These are phyloP conservation scores for Aspergillus bertholletiae DNA, from an alignment of 495 filamentous ascomycete genomes.

Conservation along the genomic window DNA sequence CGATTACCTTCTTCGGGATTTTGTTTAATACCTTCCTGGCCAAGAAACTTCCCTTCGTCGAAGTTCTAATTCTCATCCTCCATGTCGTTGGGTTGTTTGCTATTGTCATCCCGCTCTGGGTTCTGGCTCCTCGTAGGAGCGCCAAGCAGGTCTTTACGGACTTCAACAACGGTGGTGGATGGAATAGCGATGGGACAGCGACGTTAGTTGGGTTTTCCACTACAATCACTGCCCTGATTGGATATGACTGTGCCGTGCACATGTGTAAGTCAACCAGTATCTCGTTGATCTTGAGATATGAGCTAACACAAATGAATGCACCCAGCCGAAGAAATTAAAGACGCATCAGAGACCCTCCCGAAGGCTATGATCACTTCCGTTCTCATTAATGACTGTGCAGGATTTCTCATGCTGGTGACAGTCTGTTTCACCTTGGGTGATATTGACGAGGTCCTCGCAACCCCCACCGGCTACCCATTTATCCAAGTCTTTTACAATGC, in stretches of 20 bases:
- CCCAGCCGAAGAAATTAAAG: conserved; percentile 52
- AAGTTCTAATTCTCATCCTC: conserved; percentile 56
- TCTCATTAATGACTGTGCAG: conserved; percentile 55
- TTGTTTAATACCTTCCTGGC: conserved; percentile 55
- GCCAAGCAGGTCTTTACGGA: conserved; percentile 49
- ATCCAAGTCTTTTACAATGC: conserved; percentile 4
- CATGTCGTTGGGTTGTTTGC: conserved; percentile 63
- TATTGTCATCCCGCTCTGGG: conserved; percentile 56
- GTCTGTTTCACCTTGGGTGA: conserved; percentile 55
- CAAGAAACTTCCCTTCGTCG: conserved; percentile 51
- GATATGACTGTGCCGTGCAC: conserved; percentile 55
- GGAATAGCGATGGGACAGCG: conserved; percentile 49
- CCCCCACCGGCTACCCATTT: conserved; percentile 45
- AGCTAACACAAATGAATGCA: neutral
- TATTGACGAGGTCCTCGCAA: conserved; percentile 49
- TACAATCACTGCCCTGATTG: conserved; percentile 48
- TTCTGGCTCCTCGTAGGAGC: conserved; percentile 45
- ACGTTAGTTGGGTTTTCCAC: conserved; percentile 54
- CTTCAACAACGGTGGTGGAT: conserved; percentile 53
- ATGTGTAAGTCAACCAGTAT: conserved; percentile 37
- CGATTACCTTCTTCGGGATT: conserved; percentile 44
- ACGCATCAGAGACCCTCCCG: conserved; percentile 52
- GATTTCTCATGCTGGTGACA: conserved; percentile 56
- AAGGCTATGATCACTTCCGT: conserved; percentile 61
- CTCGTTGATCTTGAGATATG: conserved; percentile 1